Percentiles rank a stretch among this genome's conserved stretches.
Conservation (phyloP, 148 eudicot genomes). For the Vaccinium myrtillus region DNA sequence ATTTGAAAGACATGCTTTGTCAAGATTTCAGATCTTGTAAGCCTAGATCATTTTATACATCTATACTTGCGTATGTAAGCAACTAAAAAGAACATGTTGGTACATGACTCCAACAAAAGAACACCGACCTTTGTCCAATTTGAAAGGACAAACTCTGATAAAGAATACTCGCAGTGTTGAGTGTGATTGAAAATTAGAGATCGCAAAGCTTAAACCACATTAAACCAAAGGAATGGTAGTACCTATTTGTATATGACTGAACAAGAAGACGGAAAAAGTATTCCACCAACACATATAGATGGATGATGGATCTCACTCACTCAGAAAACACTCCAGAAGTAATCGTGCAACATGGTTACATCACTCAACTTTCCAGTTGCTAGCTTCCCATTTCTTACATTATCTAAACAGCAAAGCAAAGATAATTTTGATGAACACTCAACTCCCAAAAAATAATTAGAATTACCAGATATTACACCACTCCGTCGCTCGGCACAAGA, state of each 20-base stretch:
- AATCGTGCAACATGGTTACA: not conserved
- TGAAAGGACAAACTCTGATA: not conserved
- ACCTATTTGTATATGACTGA: not conserved
- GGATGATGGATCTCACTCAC: not conserved
- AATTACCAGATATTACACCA: constrained; percentile 64
- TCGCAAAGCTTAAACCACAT: not conserved
- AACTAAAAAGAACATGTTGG: not conserved
- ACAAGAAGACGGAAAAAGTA: not conserved
- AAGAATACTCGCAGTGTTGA: not conserved
- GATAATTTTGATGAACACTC: not conserved
- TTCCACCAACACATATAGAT: too few species aligned
- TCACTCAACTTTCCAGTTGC: constrained; percentile 8
- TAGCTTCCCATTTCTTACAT: not conserved
- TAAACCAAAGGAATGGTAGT: not conserved
- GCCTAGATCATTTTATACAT: not conserved
- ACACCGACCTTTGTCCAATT: not conserved
- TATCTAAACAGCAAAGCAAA: not conserved
- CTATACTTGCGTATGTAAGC: not conserved
- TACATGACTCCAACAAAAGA: not conserved
- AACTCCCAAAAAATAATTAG: not conserved
- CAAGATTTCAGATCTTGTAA: not conserved
- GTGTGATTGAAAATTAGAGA: not conserved
- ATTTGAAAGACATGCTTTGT: not conserved
- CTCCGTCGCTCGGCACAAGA: constrained; percentile 82
- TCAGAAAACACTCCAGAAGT: not conserved